phyloP scores from a whole-genome alignment of 257 asterid genomes.

The Capsicum pubescens region DNA sequence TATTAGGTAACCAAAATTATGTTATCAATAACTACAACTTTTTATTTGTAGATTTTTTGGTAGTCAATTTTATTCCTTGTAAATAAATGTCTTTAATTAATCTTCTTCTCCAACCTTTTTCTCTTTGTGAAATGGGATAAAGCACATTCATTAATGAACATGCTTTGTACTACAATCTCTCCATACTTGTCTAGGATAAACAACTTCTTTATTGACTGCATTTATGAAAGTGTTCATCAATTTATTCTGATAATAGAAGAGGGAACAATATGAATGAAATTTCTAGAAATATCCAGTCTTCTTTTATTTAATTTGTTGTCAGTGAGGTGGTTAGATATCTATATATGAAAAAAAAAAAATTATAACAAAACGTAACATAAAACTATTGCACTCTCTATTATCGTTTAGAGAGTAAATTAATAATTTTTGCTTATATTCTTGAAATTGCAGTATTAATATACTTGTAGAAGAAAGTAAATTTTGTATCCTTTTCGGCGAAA shows the following conservation, averaged over 20 bases:
- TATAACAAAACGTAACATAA: background rate
- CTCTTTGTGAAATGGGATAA: constrained; percentile 26
- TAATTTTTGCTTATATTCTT: background rate
- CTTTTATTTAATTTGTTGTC: background rate
- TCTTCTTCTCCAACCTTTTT: background rate
- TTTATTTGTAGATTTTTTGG: background rate
- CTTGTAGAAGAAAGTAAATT: background rate
- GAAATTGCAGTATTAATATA: background rate
- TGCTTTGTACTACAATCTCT: background rate
- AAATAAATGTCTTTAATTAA: background rate
- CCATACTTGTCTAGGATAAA: background rate
- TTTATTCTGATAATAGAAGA: background rate
- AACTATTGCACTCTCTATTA: background rate
- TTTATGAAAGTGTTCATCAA: background rate
- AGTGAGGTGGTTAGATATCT: background rate
- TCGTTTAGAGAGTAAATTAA: background rate
- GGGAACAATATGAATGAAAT: background rate
- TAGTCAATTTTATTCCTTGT: background rate
- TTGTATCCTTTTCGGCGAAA: background rate
- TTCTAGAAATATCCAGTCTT: background rate
- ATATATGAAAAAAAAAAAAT: too few species aligned
- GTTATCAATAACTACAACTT: background rate
- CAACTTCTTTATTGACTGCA: background rate
- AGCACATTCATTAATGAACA: background rate
- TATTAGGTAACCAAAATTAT: constrained; percentile 5